Percentiles rank a stretch among this genome's conserved stretches.
These are phyloP conservation scores for Chalciporus chontae DNA, from an alignment of 768 basidiomycete genomes.

Conservation along the genomic window DNA sequence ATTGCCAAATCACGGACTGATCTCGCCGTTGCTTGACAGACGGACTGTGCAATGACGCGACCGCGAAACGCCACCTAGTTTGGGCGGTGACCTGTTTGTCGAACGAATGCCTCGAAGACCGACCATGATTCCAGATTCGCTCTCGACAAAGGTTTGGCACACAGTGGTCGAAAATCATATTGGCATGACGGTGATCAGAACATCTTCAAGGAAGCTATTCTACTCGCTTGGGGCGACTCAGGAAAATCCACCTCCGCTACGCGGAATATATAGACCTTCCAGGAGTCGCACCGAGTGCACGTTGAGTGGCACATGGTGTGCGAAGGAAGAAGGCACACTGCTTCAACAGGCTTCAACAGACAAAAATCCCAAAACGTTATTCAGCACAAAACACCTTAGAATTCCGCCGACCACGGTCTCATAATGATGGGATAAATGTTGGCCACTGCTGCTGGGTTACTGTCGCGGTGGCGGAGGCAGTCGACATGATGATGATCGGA, in stretches of 20 bases:
- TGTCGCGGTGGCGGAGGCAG: no score
- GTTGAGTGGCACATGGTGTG: slow-evolving; percentile 2
- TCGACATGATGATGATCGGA: no score
- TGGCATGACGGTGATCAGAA: slow-evolving; percentile 8
- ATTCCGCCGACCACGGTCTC: slow-evolving; percentile 4
- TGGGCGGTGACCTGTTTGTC: not conserved
- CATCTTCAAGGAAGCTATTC: not conserved
- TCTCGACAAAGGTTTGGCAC: slow-evolving; percentile 3
- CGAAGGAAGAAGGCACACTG: slow-evolving; percentile 2
- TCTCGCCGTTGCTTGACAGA: not conserved
- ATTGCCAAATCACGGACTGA: not conserved
- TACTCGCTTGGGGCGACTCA: not conserved
- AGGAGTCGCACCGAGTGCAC: slow-evolving; percentile 4
- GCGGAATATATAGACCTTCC: no score
- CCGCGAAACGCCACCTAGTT: not conserved
- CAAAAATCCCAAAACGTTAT: slow-evolving; percentile 7
- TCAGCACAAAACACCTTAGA: slow-evolving; percentile 8
- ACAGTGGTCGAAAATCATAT: slow-evolving; percentile 1
- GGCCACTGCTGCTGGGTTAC: no score
- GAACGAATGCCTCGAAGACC: not conserved
- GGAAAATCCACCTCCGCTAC: no score
- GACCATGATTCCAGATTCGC: not conserved
- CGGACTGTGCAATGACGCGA: not conserved
- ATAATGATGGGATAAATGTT: slow-evolving; percentile 7
- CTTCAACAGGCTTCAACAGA: no score